These are phyloP conservation scores for Wallacemonas sp. DNA, from an alignment of 208 protist species.

Conservation along the genomic window DNA sequence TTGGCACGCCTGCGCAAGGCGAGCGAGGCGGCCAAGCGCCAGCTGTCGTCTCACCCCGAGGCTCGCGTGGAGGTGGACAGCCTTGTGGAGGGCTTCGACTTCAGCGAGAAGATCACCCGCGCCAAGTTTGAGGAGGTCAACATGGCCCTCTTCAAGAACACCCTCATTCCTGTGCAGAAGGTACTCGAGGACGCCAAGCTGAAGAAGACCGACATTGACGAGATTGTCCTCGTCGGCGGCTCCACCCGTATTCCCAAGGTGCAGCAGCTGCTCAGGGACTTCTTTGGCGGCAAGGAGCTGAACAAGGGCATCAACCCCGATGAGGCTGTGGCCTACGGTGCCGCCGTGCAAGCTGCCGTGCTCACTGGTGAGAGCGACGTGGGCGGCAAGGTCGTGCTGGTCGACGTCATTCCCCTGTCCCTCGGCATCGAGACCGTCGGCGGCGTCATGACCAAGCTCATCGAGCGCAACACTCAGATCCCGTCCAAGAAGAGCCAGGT, in stretches of 20 bases:
- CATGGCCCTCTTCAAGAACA: conserved; percentile 97
- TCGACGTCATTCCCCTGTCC: conserved; percentile 90
- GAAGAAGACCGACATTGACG: conserved; percentile 95
- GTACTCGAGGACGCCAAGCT: conserved; percentile 96
- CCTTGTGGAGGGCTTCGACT: conserved; percentile 95
- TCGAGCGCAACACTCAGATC: conserved; percentile 64
- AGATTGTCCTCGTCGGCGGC: conserved; percentile 97
- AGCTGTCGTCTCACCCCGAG: conserved; percentile 82
- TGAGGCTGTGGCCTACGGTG: conserved; percentile 98
- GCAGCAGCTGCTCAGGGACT: conserved; percentile 95
- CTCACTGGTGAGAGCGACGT: conserved; percentile 77
- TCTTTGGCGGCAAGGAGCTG: conserved; percentile 97
- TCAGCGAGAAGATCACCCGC: conserved; percentile 94
- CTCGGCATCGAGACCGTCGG: conserved; percentile 94
- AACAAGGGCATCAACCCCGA: conserved; percentile 98
- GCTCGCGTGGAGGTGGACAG: conserved; percentile 96
- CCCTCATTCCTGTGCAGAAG: conserved; percentile 93
- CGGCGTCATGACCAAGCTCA: conserved; percentile 91
- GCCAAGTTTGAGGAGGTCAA: conserved; percentile 98
- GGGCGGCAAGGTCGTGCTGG: conserved; percentile 85
- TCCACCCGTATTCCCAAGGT: conserved; percentile 97
- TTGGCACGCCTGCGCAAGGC: conserved; percentile 65
- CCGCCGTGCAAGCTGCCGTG: conserved; percentile 97
- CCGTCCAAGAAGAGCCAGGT: conserved; percentile 65
- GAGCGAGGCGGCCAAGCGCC: conserved; percentile 67